Conservation (phyloP, 2,329 filamentous ascomycete species). For the Lachnellula willkommii region DNA sequence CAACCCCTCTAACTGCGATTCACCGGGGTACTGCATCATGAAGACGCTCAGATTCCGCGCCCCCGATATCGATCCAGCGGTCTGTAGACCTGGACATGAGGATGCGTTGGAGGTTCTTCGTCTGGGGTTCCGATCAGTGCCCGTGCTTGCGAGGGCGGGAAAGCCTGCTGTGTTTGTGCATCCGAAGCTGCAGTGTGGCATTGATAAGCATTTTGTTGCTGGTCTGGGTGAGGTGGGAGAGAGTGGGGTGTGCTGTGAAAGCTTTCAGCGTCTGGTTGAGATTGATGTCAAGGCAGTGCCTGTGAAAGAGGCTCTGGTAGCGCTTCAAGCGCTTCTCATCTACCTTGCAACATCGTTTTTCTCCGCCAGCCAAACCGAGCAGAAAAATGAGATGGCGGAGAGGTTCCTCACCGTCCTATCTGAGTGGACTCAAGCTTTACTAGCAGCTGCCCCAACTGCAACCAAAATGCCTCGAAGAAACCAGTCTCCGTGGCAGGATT, state of each 20-base stretch:
- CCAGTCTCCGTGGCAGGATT: conserved; percentile 11
- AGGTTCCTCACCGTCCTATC: conserved; percentile 3
- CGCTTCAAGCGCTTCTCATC: conserved; percentile 8
- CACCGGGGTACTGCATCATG: conserved; percentile 5
- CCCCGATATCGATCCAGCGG: conserved; percentile 4
- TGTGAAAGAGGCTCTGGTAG: conserved; percentile 4
- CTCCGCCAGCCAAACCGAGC: not conserved
- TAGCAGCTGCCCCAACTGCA: not conserved
- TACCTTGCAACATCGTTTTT: conserved; percentile 5
- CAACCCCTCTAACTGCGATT: not conserved
- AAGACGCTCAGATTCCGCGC: not conserved
- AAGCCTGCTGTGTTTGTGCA: conserved; percentile 6
- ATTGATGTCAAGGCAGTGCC: conserved; percentile 6
- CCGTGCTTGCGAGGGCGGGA: not conserved
- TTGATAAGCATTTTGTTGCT: conserved; percentile 2
- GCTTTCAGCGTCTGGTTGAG: conserved; percentile 3
- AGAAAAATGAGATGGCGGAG: not conserved
- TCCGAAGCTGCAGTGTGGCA: conserved; percentile 4
- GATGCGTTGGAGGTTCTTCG: conserved; percentile 3
- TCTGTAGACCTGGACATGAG: conserved; percentile 2
- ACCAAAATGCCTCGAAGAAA: conserved; percentile 1
- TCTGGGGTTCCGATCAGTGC: conserved; percentile 3
- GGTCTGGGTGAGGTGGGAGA: not conserved
- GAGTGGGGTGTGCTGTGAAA: not conserved
- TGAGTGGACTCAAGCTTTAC: conserved; percentile 10